phyloP scores from a whole-genome alignment of 176 grass and related monocot species.

The Musa schizocarpa region DNA sequence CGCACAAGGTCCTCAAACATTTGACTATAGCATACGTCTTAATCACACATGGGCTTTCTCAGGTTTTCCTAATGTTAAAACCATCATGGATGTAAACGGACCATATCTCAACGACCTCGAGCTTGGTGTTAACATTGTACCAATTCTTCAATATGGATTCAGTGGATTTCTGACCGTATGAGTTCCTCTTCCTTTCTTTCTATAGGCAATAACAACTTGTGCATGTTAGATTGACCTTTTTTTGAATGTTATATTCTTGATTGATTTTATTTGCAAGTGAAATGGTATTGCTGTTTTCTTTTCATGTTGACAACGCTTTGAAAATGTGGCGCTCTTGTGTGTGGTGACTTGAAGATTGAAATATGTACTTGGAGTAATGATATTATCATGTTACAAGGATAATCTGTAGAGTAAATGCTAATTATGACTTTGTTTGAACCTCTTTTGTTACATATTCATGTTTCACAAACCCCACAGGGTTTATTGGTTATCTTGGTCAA shows the following conservation, averaged over 20 bases:
- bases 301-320: too few relatives aligned
- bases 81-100: constrained; percentile 47
- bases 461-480: neutral
- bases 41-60: constrained; percentile 51
- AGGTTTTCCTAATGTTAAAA: constrained; percentile 44
- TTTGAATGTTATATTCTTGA: neutral
- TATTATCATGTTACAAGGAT: too few relatives aligned
- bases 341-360: too few relatives aligned
- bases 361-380: too few relatives aligned
- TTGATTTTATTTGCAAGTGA: too few relatives aligned
- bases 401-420: too few relatives aligned
- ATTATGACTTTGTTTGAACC: neutral
- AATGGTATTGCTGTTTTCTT: too few relatives aligned
- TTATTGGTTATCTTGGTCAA: neutral
- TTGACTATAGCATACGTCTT: constrained; percentile 49
- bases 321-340: too few relatives aligned
- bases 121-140: constrained; percentile 35
- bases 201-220: neutral
- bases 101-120: constrained; percentile 45
- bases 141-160: constrained; percentile 38
- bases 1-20: constrained; percentile 26
- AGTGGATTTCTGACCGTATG: constrained; percentile 49
- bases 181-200: constrained; percentile 13
- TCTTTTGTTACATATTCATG: neutral
- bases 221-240: too few relatives aligned